Evolutionary conservation across 192 early-diverging fungal species (phyloP), one percentile per base, ranked within the genome.

Genomic region (Podila epicladia): DNA sequence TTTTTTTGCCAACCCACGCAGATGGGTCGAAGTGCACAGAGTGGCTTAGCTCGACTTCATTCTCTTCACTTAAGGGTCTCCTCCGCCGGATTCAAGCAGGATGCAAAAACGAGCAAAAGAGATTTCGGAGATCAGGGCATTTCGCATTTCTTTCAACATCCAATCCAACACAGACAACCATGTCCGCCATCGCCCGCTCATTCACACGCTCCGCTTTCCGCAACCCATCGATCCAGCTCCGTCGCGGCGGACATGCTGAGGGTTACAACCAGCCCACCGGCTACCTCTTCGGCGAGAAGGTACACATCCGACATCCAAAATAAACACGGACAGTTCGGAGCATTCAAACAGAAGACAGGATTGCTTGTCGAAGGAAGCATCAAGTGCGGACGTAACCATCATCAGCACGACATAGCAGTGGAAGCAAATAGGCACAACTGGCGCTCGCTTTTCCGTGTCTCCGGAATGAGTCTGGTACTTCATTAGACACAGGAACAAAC

Each of bases 211-310:
- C 82, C 12, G 85, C 85, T 53, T 73, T 84, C 58, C 68, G 73
- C 64, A 65, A 41, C 22, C 63, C 60, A 65, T 65, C 73, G 20
- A 73, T 79, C 58, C 73, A 85, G 38, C 86, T 88, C 68, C 73
- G 87, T 49, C 89, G 90, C 62, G 89, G 91, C 33, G 86, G 87
- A 53, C 86, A 82, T 28, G 71, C 82, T 37, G 89, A 88, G 48
- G 75, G 88, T 26, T 92, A 85, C 75, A 93, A 93, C 82, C 90
- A 91, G 82, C 93, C 93, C 9, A 87, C 88, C 61, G 93, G 93
- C 69, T 91, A 93, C 73, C 85, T 95, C 49, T 94, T 95, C 73
- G 87, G 82, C 57, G 91, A 91, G 84, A 95, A 93, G 91, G 92
- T 93, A 80, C n/a, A 31, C 24, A 26, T 55, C 41, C 41, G 41